Conservation (phyloP, 2,329 filamentous ascomycete species). For the Arthrobotrys conoides region DNA sequence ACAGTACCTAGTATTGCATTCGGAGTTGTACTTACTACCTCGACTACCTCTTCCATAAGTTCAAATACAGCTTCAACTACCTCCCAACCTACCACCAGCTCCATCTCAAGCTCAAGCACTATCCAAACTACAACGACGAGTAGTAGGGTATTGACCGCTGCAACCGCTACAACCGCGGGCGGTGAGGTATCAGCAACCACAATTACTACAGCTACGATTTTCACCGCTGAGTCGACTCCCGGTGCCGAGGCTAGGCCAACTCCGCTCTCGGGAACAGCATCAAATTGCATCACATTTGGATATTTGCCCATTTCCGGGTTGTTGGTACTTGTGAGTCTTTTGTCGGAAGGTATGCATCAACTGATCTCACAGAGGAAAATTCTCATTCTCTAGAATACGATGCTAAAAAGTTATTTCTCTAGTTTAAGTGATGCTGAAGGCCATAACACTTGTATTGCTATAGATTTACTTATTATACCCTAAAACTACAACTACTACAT, state of each 20-base stretch:
- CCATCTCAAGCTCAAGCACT: not conserved
- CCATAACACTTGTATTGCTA: constrained; percentile 12
- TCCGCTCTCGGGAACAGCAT: constrained; percentile 8
- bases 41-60: not conserved
- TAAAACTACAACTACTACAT: too few species aligned
- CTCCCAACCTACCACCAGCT: not conserved
- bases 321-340: constrained; percentile 29
- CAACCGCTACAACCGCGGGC: not conserved
- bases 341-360: constrained; percentile 23
- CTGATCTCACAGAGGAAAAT: constrained; percentile 8
- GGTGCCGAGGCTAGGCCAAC: constrained; percentile 16
- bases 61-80: too few species aligned
- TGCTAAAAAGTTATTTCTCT: constrained; percentile 29
- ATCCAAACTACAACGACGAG: too few species aligned
- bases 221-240: not conserved
- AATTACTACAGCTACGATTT: not conserved
- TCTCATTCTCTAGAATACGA: constrained; percentile 33
- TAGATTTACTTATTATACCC: not conserved
- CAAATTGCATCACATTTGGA: constrained; percentile 9
- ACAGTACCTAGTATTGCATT: not conserved
- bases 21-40: too few species aligned
- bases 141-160: too few species aligned
- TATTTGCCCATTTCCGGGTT: constrained; percentile 4
- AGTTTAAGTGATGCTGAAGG: constrained; percentile 7
- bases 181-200: not conserved